These are phyloP conservation scores for Erysimum cheiranthoides DNA, from an alignment of 345 rosid genomes.

Conservation along the genomic window DNA sequence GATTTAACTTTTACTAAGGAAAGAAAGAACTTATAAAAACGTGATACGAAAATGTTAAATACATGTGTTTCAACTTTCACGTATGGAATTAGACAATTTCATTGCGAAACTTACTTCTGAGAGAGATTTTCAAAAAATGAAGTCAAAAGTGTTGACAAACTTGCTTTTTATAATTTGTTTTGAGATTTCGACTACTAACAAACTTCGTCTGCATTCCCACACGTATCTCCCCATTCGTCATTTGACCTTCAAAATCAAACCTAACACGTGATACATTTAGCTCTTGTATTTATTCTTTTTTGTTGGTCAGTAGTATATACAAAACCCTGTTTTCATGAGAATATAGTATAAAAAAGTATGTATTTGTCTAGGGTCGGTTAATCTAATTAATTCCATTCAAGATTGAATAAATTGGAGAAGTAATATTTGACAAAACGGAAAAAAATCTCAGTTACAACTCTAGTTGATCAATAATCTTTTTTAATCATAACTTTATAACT, in stretches of 20 bases:
- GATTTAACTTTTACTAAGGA: not conserved
- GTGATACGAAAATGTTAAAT: not conserved
- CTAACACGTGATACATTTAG: constrained; percentile 39
- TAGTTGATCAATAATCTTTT: no score
- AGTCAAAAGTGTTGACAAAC: constrained; percentile 34
- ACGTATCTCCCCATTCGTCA: constrained; percentile 39
- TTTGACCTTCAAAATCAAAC: constrained; percentile 41
- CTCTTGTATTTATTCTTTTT: constrained; percentile 38
- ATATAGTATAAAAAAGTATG: not conserved
- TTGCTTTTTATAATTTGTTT: constrained; percentile 13
- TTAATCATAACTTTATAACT: no score
- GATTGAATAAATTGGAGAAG: not conserved
- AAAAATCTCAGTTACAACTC: not conserved
- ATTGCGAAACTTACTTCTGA: not conserved
- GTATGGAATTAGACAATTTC: not conserved
- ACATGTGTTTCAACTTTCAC: constrained; percentile 22
- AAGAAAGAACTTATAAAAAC: not conserved
- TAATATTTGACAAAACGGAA: constrained; percentile 1
- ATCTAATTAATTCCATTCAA: not conserved
- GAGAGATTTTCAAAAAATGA: not conserved
- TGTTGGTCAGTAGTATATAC: constrained; percentile 15
- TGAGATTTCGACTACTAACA: constrained; percentile 39
- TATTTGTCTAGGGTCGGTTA: constrained; percentile 7
- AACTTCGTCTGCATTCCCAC: constrained; percentile 33
- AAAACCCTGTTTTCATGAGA: constrained; percentile 25